A percentile compares a stretch with the other conserved stretches of the same genome.
These are phyloP conservation scores for Chytriomyces sp. DNA, from an alignment of 192 early-diverging fungal species.

Conservation along the genomic window DNA sequence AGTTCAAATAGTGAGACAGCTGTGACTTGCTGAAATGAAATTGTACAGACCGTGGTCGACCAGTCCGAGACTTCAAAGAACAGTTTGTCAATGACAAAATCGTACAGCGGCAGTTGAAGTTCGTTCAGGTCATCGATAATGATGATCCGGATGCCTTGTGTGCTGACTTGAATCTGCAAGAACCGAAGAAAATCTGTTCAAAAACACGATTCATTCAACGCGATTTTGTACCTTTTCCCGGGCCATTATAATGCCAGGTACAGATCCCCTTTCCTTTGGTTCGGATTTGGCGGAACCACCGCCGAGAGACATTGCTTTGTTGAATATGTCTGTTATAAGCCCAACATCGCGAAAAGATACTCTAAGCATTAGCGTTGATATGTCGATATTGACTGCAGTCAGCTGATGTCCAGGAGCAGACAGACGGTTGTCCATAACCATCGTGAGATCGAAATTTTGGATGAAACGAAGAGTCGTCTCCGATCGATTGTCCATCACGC, in stretches of 20 bases:
- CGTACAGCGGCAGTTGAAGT: conserved; percentile 84
- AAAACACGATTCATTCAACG: not conserved
- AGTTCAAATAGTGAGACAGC: not conserved
- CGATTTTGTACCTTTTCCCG: conserved; percentile 56
- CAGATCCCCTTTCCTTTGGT: not conserved
- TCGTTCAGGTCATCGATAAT: conserved; percentile 93
- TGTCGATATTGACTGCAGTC: conserved; percentile 72
- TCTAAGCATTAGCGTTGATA: conserved; percentile 78
- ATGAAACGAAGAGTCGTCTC: conserved; percentile 85
- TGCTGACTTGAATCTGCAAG: conserved; percentile 50
- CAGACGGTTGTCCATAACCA: conserved; percentile 77
- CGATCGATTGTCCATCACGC: conserved; percentile 81
- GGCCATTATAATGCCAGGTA: conserved; percentile 47
- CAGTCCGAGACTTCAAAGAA: conserved; percentile 83
- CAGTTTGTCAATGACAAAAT: conserved; percentile 80
- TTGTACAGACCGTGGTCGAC: conserved; percentile 63
- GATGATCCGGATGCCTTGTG: conserved; percentile 75
- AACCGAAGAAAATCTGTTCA: not conserved
- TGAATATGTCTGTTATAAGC: conserved; percentile 81
- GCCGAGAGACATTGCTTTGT: conserved; percentile 26
- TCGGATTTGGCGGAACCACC: conserved; percentile 5
- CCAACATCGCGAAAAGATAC: conserved; percentile 87
- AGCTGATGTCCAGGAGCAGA: conserved; percentile 64
- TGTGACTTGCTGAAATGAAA: conserved; percentile 5
- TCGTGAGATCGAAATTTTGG: conserved; percentile 84